These are phyloP conservation scores for Heliamphora exappendiculata DNA, from an alignment of 148 eudicot species.

Conservation along the genomic window DNA sequence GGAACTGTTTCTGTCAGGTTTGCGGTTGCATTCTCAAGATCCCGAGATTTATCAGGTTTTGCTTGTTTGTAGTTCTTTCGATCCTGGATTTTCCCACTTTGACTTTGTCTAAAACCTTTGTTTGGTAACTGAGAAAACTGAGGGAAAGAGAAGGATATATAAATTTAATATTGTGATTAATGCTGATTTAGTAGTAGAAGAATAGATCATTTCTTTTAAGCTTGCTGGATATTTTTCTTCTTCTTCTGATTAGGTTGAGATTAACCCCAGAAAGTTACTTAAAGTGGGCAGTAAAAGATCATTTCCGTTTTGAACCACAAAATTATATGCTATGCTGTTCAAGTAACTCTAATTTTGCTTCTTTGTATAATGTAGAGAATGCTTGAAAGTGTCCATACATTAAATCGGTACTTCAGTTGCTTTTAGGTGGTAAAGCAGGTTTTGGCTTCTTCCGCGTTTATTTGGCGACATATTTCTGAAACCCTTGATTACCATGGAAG, in stretches of 20 bases:
- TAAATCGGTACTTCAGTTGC: background rate
- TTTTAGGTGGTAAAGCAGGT: slow-evolving; percentile 3
- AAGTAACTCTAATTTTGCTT: background rate
- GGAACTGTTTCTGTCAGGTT: background rate
- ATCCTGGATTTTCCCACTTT: background rate
- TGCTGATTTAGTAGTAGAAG: background rate
- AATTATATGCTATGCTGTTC: background rate
- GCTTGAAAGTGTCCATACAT: background rate
- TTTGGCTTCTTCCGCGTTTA: background rate
- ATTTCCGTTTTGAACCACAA: background rate
- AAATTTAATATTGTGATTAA: background rate
- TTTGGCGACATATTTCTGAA: background rate
- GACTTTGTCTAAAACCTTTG: background rate
- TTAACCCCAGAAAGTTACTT: too few relatives aligned
- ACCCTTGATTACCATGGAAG: slow-evolving; percentile 12
- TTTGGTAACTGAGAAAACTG: background rate
- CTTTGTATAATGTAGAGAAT: background rate
- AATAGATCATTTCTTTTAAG: background rate
- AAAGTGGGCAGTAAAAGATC: background rate
- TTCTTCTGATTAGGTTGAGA: too few relatives aligned
- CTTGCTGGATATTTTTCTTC: too few relatives aligned
- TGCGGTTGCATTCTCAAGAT: background rate
- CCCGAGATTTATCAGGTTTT: background rate
- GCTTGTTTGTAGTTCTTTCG: background rate
- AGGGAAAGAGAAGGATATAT: background rate